Evolutionary conservation across 108 stramenopile genomes (phyloP), one percentile per base, ranked within the genome.

Genomic region (Nannochloropsis salina): DNA sequence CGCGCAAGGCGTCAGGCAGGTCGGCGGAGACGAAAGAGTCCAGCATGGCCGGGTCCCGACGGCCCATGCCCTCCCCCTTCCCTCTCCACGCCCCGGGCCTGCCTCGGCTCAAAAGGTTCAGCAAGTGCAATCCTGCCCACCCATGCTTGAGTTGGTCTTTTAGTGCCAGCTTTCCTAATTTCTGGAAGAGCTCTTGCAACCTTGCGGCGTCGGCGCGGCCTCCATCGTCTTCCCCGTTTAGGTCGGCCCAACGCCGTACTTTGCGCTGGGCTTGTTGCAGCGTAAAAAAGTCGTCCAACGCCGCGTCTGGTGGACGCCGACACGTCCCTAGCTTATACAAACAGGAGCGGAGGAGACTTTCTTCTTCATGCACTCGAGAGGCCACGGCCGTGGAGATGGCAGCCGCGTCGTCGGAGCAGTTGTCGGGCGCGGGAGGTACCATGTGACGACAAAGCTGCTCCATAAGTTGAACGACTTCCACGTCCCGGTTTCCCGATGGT

Each of bases 281-380:
- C 2, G 61, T 74, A 0, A 74, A 74, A 74, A 74, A 74, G 20
- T 74, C 61, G 8, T 74, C 61, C n/a, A 74, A 74, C 47, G 47
- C 47, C 15, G 47, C 47, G 12, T 51, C 47, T 12, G 47, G 47
- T 51, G 47, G 47, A 12, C 47, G 47, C 12, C 47, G 47, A 15
- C 47, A 51, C 15, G 47, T 51, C 12, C 47, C 47, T 51, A 51
- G 47, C 15, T 74, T 74, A 74, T 74, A n/a, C 61, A 74, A 74
- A 74, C 61, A 74, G 61, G 61, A 74, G 61, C 61, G 61, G 61
- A 74, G 61, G 61, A 74, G 61, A 1, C 20, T n/a, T 74, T 74
- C 61, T 15, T 74, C 61, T 74, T 74, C n/a, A 31, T 31, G 31
- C 31, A 31, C 31, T n/a, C 61, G 61, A 74, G 61, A 15, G 61